Evolutionary conservation across 2,329 filamentous ascomycete genomes (phyloP).

Genomic region (Colletotrichum sp.): DNA sequence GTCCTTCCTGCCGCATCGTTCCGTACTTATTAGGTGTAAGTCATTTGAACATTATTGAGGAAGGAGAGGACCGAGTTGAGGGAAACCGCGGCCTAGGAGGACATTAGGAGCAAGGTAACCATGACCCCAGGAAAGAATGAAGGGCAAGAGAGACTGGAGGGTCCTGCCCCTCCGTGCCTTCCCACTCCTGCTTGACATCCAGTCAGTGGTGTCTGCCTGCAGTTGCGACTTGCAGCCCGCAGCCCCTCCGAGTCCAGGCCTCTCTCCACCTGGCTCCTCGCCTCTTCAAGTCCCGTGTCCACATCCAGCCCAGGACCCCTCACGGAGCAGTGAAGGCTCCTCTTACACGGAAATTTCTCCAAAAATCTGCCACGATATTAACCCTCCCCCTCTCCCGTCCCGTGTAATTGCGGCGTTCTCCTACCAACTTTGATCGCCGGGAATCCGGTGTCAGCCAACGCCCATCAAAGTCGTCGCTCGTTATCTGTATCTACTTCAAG

Average conservation of each 20-base stretch:
- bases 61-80: not conserved
- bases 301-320: not conserved
- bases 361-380: not conserved
- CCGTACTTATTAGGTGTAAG: not conserved
- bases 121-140: not conserved
- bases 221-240: not conserved
- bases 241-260: not conserved
- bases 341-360: slow-evolving; percentile 4
- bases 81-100: not conserved
- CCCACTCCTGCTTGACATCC: not conserved
- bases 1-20: not conserved
- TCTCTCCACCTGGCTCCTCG: not conserved
- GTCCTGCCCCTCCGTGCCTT: not conserved
- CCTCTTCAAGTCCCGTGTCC: not conserved
- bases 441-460: not conserved
- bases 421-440: not conserved
- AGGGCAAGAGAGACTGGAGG: not conserved
- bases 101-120: not conserved
- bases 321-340: not conserved
- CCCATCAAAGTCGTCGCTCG: not conserved
- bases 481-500: not conserved
- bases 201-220: not conserved
- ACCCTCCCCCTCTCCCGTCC: not conserved
- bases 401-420: not conserved
- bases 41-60: not conserved